Evolutionary conservation across 2,329 filamentous ascomycete genomes (phyloP), one percentile per base, ranked within the genome.

Genomic region (Paradendryphiella salina): DNA sequence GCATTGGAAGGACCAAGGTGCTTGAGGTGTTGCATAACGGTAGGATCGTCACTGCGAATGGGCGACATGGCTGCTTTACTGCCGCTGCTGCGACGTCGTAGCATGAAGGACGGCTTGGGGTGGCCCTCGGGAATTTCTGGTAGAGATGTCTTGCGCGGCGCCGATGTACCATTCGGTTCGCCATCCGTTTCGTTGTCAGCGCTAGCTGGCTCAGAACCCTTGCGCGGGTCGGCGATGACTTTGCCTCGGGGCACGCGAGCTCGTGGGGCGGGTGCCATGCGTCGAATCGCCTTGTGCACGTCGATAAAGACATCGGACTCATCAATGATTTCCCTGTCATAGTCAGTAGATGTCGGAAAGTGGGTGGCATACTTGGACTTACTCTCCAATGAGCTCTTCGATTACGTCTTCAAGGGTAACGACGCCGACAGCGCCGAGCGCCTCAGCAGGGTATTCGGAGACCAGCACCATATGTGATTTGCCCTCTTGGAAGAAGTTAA

Each of bases 401-500:
- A 99, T 99, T 3, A 99, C 94, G 73, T 99, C 94, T 72, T 99
- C 94, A 2, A 99, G 78, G 0, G 94, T 99, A 13, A 99, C 90
- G 3, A 99, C 94, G 48, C 94, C 94, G 10, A 96, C 79, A 5
- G 92, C 91, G 37, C 94, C 94, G 65, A 89, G 86, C 65, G 96
- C 87, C 60, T 95, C 90, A n/a, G 93, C 92, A 1, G 94, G 94
- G 59, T 78, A 83, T 66, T 96, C 89, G 0, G 93, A 96, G 7
- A 97, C 94, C 21, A 99, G 79, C 0, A 97, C 93, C 92, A 99
- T 96, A 73, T 99, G 94, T 1, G 92, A 96, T 73, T 99, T 99
- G 65, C 94, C 94, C 78, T 99, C 94, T 74, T 99, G 94, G 78
- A 99, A 99, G 75, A 96, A 99, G 77, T 99, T 99, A 76, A 99